phyloP scores from a whole-genome alignment of 345 rosid species.

The Sapria himalayana region DNA sequence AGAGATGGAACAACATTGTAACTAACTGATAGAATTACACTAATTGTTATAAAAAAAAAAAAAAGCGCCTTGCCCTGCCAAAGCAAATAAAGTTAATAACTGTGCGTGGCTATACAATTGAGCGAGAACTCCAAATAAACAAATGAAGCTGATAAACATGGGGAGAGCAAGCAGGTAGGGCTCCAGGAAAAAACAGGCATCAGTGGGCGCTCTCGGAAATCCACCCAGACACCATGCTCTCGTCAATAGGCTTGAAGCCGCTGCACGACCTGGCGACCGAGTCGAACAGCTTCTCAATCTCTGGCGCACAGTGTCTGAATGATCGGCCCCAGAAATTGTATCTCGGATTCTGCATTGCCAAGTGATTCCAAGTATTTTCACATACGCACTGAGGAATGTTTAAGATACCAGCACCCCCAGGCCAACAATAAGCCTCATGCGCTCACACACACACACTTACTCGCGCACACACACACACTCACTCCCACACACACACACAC shows the following conservation, averaged over 20 bases:
- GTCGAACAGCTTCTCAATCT: conserved; percentile 75
- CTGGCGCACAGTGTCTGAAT: conserved; percentile 70
- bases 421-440: too few species aligned
- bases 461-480: too few species aligned
- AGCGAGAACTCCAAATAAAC: conserved; percentile 29
- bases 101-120: conserved; percentile 28
- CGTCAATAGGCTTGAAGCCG: conserved; percentile 58
- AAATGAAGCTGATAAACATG: conserved; percentile 35
- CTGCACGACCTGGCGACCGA: conserved; percentile 74
- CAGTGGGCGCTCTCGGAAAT: conserved; percentile 20
- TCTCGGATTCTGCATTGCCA: conserved; percentile 40
- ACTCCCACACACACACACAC: too few species aligned
- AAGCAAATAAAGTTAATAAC: conserved; percentile 26
- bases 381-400: too few species aligned
- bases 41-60: too few species aligned
- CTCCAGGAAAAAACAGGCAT: conserved; percentile 28
- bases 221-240: conserved; percentile 60
- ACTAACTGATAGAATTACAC: too few species aligned
- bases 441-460: too few species aligned
- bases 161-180: conserved; percentile 29
- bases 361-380: too few species aligned
- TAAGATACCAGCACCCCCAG: too few species aligned
- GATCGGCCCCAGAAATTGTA: conserved; percentile 68
- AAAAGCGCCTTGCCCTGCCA: too few species aligned
- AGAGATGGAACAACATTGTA: too few species aligned